Percentiles rank a stretch among this genome's conserved stretches.
Evolutionary conservation across 208 protist genomes (phyloP).

Genomic region (Leptomonas pyrrhocoris): DNA sequence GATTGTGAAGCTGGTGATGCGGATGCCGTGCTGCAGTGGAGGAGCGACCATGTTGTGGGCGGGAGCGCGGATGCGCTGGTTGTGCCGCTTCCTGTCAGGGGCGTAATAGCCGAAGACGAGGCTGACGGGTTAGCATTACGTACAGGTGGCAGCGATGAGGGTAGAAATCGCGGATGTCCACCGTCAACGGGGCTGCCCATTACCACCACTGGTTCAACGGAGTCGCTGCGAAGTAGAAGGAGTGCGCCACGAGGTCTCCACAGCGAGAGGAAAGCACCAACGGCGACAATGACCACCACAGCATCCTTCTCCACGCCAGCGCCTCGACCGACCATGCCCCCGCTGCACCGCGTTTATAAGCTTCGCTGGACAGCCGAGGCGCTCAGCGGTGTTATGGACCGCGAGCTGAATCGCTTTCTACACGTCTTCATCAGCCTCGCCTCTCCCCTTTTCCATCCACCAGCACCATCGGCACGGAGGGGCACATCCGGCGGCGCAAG

Average conservation of each 20-base stretch:
- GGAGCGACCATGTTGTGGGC: too few relatives aligned
- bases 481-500: neutral
- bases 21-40: neutral
- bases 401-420: conserved; percentile 65
- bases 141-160: too few relatives aligned
- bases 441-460: conserved; percentile 36
- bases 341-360: conserved; percentile 38
- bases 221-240: too few relatives aligned
- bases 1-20: neutral
- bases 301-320: neutral
- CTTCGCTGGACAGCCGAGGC: conserved; percentile 50
- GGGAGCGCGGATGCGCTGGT: too few relatives aligned
- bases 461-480: neutral
- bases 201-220: too few relatives aligned
- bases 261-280: too few relatives aligned
- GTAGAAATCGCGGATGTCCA: too few relatives aligned
- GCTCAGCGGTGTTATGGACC: conserved; percentile 41
- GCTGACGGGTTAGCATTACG: too few relatives aligned
- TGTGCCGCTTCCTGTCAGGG: too few relatives aligned
- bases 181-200: too few relatives aligned
- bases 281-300: neutral
- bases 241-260: too few relatives aligned
- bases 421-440: conserved; percentile 65
- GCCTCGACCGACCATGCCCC: conserved; percentile 37
- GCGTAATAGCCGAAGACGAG: too few relatives aligned